Evolutionary conservation across 164 flowering plant species (phyloP), one percentile per base, ranked within the genome.

Genomic region (Vitis rupestris): DNA sequence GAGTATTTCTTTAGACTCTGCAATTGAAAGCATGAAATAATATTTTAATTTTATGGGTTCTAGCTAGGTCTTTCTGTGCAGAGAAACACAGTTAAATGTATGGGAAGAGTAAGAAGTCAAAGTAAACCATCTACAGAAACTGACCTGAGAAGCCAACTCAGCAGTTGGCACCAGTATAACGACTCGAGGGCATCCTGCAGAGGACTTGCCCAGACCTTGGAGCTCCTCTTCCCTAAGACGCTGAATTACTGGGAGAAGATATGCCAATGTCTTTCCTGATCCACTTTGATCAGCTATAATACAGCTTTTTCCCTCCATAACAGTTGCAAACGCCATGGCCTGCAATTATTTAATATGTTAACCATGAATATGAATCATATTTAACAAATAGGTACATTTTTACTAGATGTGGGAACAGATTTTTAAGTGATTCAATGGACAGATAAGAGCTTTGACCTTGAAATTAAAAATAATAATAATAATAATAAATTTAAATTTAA

Each of bases 271-370:
- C 81, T 95, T 95, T 15, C 99, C 99, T 16, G 98, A 95, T 64
- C 98, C 98, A 82, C 99, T 95, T 82, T 95, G 99, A 78, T 95
- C 99, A 77, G 98, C 88, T 76, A 95, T 76, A 27, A 95, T 84
- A 83, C 97, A 91, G 74, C 84, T 91, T 81, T 86, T 88, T 70
- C 93, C 91, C 47, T 80, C 83, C 62, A 80, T 23, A 73, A 86
- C 93, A 53, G 90, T 86, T 4, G 50, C 60, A 83, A 88, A 95
- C 56, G 99, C 82, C 92, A 88, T 79, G 54, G 94, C 97, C 99
- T 95, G 82, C 78, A 74, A 58, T 83, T 77, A 74, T 51, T 15
- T 16, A 59, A 53, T 44, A 54, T 11, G 51, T 44, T 51, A 9
- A 63, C n/a, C 30, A 55, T 23, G 5, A 10, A 8, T 15, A 72